phyloP scores from a whole-genome alignment of 1,139 yeast genomes.

The Neolecta irregularis region DNA sequence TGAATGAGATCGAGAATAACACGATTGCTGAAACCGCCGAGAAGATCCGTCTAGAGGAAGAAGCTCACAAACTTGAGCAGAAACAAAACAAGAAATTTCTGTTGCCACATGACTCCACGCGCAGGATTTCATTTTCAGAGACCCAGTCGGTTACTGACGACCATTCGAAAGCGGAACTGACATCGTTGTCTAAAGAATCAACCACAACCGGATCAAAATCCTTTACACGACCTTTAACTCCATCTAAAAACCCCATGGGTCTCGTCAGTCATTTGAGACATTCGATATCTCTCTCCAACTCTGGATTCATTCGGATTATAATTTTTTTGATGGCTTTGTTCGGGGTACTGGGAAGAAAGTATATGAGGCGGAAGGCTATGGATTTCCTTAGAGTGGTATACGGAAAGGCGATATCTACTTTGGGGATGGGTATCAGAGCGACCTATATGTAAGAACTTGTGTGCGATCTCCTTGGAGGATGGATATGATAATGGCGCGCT shows the following conservation, averaged over 20 bases:
- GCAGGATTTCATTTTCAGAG: conserved; percentile 1
- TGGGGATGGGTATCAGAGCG: no score
- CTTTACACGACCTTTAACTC: neutral
- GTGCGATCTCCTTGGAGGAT: no score
- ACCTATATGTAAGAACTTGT: no score
- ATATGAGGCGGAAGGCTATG: no score
- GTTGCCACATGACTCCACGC: conserved; percentile 4
- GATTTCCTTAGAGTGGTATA: no score
- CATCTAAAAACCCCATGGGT: neutral
- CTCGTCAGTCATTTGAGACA: conserved; percentile 3
- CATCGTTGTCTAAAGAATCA: neutral
- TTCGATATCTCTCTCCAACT: conserved; percentile 3
- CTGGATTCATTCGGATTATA: conserved; percentile 3
- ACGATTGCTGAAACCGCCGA: conserved; percentile 4
- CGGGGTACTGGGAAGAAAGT: conserved; percentile 7
- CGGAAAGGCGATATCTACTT: no score
- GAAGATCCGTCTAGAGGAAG: neutral
- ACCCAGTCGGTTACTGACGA: neutral
- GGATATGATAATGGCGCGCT: no score
- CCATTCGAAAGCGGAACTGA: neutral
- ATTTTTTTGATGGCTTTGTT: conserved; percentile 6
- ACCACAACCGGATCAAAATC: neutral
- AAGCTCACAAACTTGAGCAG: conserved; percentile 3
- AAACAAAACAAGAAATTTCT: conserved; percentile 2
- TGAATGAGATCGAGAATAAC: neutral